These are phyloP conservation scores for Globisporangium viniferum DNA, from an alignment of 352 stramenopile genomes.

Conservation along the genomic window DNA sequence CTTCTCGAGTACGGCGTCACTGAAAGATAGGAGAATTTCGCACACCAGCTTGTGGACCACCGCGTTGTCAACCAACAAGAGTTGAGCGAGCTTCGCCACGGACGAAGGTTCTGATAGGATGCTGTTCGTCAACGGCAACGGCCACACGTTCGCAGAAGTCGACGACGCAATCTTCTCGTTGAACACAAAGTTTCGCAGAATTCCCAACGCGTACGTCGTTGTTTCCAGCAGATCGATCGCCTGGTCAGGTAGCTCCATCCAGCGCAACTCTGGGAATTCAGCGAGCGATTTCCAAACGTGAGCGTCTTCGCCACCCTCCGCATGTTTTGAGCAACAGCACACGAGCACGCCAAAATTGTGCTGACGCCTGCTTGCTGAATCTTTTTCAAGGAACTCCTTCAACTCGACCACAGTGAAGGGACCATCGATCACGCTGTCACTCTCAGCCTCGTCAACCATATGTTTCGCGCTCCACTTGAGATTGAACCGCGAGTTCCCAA, in stretches of 20 bases:
- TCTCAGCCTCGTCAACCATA: constrained; percentile 18
- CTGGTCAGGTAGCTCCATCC: constrained; percentile 74
- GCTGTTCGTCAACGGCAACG: constrained; percentile 53
- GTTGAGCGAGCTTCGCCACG: constrained; percentile 55
- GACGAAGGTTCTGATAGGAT: constrained; percentile 45
- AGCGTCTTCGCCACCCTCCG: constrained; percentile 24
- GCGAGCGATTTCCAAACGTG: constrained; percentile 64
- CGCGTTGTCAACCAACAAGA: constrained; percentile 58
- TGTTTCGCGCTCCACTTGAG: constrained; percentile 65
- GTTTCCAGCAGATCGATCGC: constrained; percentile 42
- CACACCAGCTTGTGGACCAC: constrained; percentile 50
- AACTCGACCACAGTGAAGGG: constrained; percentile 56
- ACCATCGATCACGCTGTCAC: constrained; percentile 25
- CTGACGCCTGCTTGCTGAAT: constrained; percentile 27
- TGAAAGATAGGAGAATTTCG: constrained; percentile 61
- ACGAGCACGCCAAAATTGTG: constrained; percentile 41
- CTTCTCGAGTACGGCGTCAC: constrained; percentile 40
- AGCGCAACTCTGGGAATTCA: constrained; percentile 70
- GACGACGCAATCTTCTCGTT: constrained; percentile 36
- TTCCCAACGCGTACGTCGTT: constrained; percentile 46
- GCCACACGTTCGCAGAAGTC: constrained; percentile 40
- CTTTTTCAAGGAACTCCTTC: constrained; percentile 51
- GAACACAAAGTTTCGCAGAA: constrained; percentile 60
- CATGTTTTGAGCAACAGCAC: constrained; percentile 68
- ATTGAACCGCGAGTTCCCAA: constrained; percentile 56